Percentiles rank a stretch among this genome's conserved stretches.
Conservation (phyloP, 768 basidiomycete genomes). For the Ramaria sp. region DNA sequence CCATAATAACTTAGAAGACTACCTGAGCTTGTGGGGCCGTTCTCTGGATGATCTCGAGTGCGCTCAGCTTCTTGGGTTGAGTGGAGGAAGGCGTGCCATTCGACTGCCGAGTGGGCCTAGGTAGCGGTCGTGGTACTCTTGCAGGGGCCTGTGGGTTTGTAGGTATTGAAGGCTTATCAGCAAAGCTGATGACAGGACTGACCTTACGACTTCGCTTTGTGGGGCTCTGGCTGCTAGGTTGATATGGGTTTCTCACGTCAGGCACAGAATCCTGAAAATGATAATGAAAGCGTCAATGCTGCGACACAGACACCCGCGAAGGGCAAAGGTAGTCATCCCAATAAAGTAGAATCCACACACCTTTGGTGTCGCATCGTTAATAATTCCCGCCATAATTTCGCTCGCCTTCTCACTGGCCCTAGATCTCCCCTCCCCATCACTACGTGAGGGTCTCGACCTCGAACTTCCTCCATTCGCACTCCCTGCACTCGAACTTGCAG, state of each 20-base stretch:
- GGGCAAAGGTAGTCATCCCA: not conserved
- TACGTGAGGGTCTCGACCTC: not conserved
- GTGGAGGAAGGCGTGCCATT: not conserved
- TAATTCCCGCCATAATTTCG: conserved; percentile 15
- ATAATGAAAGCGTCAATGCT: conserved; percentile 60
- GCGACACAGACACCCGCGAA: conserved; percentile 35
- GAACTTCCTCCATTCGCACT: not conserved
- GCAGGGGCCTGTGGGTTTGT: conserved; percentile 21
- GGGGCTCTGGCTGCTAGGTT: conserved; percentile 36
- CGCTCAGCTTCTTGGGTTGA: not conserved
- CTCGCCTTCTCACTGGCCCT: conserved; percentile 10
- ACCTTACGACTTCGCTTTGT: conserved; percentile 25
- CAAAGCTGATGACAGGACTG: not conserved
- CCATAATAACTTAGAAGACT: not conserved
- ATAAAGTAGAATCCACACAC: not conserved
- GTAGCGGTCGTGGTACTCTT: conserved; percentile 21
- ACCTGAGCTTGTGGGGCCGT: conserved; percentile 1
- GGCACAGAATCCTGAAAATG: conserved; percentile 44
- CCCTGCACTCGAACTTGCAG: not conserved
- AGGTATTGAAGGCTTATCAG: not conserved
- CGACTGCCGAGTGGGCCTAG: not conserved
- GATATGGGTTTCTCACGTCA: conserved; percentile 72
- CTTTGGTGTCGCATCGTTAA: conserved; percentile 28
- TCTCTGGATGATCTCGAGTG: conserved; percentile 3
- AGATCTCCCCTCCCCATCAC: not conserved